A percentile compares a stretch with the other conserved stretches of the same genome.
phyloP scores from a whole-genome alignment of 305 asterid species.

The Coffea humblotiana region DNA sequence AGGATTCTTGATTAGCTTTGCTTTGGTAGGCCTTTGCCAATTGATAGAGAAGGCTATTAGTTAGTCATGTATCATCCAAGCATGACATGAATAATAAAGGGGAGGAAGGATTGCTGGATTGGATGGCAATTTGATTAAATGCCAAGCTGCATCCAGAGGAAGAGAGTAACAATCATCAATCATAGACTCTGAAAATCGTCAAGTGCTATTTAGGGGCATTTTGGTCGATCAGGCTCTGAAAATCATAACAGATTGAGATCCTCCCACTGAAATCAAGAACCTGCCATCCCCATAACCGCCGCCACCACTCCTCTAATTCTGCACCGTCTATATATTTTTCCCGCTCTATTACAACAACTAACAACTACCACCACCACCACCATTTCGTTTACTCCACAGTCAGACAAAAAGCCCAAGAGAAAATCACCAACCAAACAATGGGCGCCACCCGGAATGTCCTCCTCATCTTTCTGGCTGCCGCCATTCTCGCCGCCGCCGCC shows the following conservation, averaged over 20 bases:
- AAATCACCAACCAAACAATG: slow-evolving; percentile 11
- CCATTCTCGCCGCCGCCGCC: slow-evolving; percentile 23
- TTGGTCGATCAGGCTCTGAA: background rate
- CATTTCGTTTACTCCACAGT: no score
- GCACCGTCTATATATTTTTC: background rate
- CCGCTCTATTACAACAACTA: background rate
- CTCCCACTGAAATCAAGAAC: slow-evolving; percentile 2
- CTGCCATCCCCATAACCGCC: background rate
- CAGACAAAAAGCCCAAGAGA: background rate
- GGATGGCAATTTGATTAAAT: no score
- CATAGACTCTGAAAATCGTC: no score
- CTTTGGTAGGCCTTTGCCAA: no score
- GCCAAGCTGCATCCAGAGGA: no score
- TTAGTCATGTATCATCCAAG: no score
- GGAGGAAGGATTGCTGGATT: no score
- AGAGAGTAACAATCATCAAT: no score
- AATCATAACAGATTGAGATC: background rate
- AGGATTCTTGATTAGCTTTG: no score
- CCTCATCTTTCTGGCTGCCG: slow-evolving; percentile 19
- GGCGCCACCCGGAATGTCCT: slow-evolving; percentile 8
- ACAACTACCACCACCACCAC: background rate
- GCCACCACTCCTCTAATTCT: background rate
- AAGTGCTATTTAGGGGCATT: background rate
- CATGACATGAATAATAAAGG: no score
- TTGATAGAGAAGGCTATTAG: no score